phyloP scores from a whole-genome alignment of 345 rosid species.

The Garcia nutans region DNA sequence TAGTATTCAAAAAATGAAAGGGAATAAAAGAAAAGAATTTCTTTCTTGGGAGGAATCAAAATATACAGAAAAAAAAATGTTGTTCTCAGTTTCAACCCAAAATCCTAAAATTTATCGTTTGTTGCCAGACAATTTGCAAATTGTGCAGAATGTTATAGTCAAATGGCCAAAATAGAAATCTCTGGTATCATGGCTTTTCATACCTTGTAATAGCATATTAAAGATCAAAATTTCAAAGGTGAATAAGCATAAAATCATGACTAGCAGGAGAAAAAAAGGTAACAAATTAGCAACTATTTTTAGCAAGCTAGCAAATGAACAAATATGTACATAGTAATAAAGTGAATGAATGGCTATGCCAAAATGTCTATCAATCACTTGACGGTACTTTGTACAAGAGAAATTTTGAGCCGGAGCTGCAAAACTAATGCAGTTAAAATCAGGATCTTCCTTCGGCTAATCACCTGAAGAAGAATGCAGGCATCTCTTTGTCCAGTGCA shows the following conservation, averaged over 20 bases:
- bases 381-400: neutral
- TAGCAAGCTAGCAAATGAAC: neutral
- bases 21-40: no score
- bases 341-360: neutral
- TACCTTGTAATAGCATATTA: neutral
- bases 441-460: neutral
- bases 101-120: no score
- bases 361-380: conserved; percentile 7
- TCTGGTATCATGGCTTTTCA: neutral
- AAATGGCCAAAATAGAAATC: no score
- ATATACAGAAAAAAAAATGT: no score
- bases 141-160: neutral
- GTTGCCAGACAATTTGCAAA: no score
- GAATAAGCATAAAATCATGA: neutral
- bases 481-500: neutral
- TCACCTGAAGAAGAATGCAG: neutral
- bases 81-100: no score
- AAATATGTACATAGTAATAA: conserved; percentile 10
- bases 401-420: neutral
- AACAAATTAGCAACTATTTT: neutral
- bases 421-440: neutral
- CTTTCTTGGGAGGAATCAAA: no score
- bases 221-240: neutral
- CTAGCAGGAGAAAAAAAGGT: neutral
- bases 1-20: no score